phyloP scores from a whole-genome alignment of 805 yeast genomes.

The Myxozyma udenii region DNA sequence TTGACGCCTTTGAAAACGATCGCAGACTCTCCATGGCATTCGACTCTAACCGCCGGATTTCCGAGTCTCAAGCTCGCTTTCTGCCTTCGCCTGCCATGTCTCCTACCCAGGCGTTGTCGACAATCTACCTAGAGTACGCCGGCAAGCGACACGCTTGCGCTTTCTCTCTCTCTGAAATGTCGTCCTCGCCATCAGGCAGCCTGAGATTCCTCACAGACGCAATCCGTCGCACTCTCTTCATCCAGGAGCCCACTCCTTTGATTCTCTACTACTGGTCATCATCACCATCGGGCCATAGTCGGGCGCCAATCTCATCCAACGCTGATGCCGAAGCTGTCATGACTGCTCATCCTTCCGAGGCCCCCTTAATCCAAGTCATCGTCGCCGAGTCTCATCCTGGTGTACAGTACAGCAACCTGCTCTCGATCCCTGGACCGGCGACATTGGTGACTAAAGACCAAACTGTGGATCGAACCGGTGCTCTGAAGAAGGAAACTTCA shows the following conservation, averaged over 20 bases:
- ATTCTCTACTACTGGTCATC: constrained; percentile 11
- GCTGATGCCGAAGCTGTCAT: constrained; percentile 9
- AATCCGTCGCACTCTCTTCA: constrained; percentile 11
- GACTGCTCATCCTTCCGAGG: not conserved
- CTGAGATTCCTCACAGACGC: constrained; percentile 16
- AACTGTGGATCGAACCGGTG: too few relatives aligned
- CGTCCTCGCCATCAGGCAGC: constrained; percentile 2
- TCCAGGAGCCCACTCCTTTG: constrained; percentile 13
- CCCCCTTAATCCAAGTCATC: too few relatives aligned
- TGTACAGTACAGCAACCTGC: too few relatives aligned
- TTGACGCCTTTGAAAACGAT: not conserved
- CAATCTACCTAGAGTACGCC: constrained; percentile 1
- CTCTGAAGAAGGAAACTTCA: too few relatives aligned
- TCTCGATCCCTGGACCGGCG: too few relatives aligned
- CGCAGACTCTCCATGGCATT: not conserved
- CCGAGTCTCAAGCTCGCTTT: constrained; percentile 2
- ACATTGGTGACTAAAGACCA: too few relatives aligned
- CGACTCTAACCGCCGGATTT: not conserved
- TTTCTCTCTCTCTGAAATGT: constrained; percentile 3
- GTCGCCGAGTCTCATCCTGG: too few relatives aligned
- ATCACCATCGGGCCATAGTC: not conserved
- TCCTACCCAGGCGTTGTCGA: constrained; percentile 2
- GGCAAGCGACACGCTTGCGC: constrained; percentile 3
- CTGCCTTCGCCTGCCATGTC: constrained; percentile 7
- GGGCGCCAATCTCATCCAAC: constrained; percentile 16